Base-by-base conservation (phyloP, 2,329 filamentous ascomycete species). In the Nannizziopsis arthrosporioides region DNA sequence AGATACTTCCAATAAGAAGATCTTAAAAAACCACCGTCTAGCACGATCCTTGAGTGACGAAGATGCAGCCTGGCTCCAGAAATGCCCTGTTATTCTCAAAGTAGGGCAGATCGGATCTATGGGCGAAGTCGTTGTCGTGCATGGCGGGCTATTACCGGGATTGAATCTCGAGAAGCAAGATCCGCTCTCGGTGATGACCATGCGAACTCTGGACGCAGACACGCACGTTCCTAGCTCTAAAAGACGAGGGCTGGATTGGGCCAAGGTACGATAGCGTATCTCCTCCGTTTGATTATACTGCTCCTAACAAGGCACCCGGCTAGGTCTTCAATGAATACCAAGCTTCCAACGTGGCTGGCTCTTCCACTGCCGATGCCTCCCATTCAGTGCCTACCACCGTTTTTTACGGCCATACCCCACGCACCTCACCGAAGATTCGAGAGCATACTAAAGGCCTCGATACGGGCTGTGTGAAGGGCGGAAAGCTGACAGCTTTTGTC, bases 391-490 rank as follows among this genome's bases (percentile, higher is more conserved):
- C 76, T 8, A 77, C 72, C 36, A 86, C 84, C 0, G 82, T 94
- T 36, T 74, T 94, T 49, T 95, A 94, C 64, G 89, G 89, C 4
- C 90, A 96, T 62, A 86, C 95, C 62, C 78, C 86, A 17, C 81
- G 81, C 58, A 68, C 69, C 2, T 88, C 87, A 0, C 74, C 93
- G 19, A 75, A 76, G 58, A 65, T 83, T 14, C 65, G 77, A 43
- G 72, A 75, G 42, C 93, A 85, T 64, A 85, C 82, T 3, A 85
- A 88, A 59, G 92, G 92, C 0, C 71, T 96, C 41, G 92, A 96
- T 64, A 85, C 84, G 0, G 82, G 81, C 0, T 96, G 92, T 62
- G 80, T 86, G 2, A 77, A 76, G 53, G 89, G 88, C 9, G 81
- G 80, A 1, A 73, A 78, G 53, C 69, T 98, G 54, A 86, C 84